phyloP scores from a whole-genome alignment of 2,329 filamentous ascomycete genomes.

The Stagonosporopsis vannaccii region DNA sequence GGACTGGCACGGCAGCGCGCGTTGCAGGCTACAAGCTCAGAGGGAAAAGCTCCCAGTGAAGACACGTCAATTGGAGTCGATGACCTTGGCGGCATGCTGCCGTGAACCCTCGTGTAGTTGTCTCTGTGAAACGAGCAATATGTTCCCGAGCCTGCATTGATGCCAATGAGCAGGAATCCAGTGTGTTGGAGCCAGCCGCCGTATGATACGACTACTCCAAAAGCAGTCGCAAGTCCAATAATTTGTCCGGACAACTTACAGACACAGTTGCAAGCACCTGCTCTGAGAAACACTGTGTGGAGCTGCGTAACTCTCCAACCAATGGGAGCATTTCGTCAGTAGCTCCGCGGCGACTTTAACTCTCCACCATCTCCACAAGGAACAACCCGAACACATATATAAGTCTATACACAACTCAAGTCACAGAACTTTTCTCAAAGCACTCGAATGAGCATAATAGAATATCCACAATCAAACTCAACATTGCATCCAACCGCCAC shows the following conservation, averaged over 20 bases:
- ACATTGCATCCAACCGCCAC: background rate
- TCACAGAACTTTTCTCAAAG: background rate
- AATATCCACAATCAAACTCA: background rate
- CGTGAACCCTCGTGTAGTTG: background rate
- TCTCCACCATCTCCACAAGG: conserved; percentile 2
- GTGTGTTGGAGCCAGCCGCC: background rate
- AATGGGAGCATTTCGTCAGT: conserved; percentile 5
- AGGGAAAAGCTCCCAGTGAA: background rate
- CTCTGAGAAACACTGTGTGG: background rate
- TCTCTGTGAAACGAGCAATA: background rate
- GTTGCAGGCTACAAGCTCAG: conserved; percentile 20
- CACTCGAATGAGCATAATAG: background rate
- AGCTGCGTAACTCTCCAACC: conserved; percentile 1
- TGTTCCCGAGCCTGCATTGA: conserved; percentile 9
- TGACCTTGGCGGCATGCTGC: conserved; percentile 1
- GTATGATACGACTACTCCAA: background rate
- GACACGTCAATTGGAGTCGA: conserved; percentile 7
- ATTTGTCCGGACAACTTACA: background rate
- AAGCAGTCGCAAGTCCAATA: background rate
- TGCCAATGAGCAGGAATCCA: background rate
- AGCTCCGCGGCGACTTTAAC: conserved; percentile 15
- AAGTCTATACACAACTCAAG: background rate
- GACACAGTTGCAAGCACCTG: background rate
- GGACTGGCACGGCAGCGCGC: conserved; percentile 60
- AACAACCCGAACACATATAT: conserved; percentile 1